Conservation (phyloP, 305 asterid species). For the Fraxinus ornus region DNA sequence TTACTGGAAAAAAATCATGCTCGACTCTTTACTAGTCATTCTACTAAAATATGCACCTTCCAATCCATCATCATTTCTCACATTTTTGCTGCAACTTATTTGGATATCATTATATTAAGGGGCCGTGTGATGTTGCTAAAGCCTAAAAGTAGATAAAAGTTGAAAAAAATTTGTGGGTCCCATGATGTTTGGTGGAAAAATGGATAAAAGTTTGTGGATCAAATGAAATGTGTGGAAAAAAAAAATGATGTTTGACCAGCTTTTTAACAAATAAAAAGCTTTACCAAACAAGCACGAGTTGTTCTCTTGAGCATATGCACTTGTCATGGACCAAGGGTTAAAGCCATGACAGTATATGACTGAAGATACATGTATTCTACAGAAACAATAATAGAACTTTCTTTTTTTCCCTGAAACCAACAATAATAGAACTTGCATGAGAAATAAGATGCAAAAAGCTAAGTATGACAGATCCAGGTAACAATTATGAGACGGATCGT, state of each 20-base stretch:
- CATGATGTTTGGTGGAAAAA: not conserved
- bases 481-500: not conserved
- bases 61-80: not conserved
- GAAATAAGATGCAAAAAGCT: not conserved
- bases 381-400: not conserved
- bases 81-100: not conserved
- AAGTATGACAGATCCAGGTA: not conserved
- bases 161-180: not conserved
- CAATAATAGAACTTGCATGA: not conserved
- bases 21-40: not conserved
- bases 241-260: not conserved
- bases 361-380: not conserved
- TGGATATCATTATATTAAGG: not conserved
- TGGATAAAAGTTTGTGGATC: not conserved
- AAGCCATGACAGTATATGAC: not conserved
- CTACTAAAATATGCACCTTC: not conserved
- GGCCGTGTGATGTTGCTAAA: not conserved
- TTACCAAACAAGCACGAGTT: not conserved
- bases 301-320: not conserved
- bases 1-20: not conserved
- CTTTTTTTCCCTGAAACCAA: not conserved
- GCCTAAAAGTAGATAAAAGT: not conserved
- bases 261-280: not conserved
- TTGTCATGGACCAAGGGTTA: not conserved
- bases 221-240: not conserved